Evolutionary conservation across 1,284 basidiomycete species (phyloP).

Genomic region (Apiotrichum akiyoshidainum): DNA sequence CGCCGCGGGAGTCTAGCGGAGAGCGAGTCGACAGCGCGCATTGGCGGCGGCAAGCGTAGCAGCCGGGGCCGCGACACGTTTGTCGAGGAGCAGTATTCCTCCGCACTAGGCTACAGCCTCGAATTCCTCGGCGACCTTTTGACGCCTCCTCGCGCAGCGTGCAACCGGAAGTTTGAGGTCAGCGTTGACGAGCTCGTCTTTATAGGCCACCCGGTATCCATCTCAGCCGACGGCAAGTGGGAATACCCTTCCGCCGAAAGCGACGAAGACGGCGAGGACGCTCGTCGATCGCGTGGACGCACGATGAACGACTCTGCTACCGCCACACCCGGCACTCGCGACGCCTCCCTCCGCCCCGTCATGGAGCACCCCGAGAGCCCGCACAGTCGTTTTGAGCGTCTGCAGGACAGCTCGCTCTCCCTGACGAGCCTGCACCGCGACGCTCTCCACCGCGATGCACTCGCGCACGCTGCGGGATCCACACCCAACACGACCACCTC

Average conservation of each 20-base stretch:
- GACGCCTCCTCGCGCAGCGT: slow-evolving; percentile 72
- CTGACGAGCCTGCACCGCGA: background rate
- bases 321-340: background rate
- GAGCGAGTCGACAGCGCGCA: slow-evolving; percentile 13
- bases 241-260: slow-evolving; percentile 31
- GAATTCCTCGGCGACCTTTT: slow-evolving; percentile 79
- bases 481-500: background rate
- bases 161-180: slow-evolving; percentile 92
- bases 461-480: background rate
- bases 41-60: slow-evolving; percentile 9
- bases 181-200: slow-evolving; percentile 90
- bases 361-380: slow-evolving; percentile 18
- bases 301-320: slow-evolving; percentile 9
- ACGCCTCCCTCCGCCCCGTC: slow-evolving; percentile 8
- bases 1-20: slow-evolving; percentile 6
- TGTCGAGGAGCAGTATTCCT: slow-evolving; percentile 39
- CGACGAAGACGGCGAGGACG: slow-evolving; percentile 21
- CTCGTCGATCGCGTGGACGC: slow-evolving; percentile 13
- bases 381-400: background rate
- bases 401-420: background rate
- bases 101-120: slow-evolving; percentile 68
- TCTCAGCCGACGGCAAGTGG: slow-evolving; percentile 70
- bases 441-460: background rate
- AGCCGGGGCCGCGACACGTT: slow-evolving; percentile 8
- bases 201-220: slow-evolving; percentile 88